Percentiles rank a stretch among this genome's conserved stretches.
Evolutionary conservation across 305 asterid species (phyloP).

Genomic region (Rubia peregrina): DNA sequence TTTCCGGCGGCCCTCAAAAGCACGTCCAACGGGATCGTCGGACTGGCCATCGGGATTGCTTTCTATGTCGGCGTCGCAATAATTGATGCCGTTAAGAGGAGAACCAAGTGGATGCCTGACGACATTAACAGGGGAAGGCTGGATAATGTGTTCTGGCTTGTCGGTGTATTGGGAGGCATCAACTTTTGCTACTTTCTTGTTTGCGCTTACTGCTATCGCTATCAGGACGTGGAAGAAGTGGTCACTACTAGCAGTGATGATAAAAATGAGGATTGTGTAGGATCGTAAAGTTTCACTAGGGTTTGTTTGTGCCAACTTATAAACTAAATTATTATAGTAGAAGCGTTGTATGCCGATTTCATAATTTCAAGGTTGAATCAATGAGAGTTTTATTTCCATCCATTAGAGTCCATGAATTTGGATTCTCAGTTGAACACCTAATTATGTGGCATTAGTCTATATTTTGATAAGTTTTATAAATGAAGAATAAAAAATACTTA

Average conservation of each 20-base stretch:
- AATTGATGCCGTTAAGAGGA: conserved; percentile 37
- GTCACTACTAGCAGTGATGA: conserved; percentile 2
- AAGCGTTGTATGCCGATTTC: too few species aligned
- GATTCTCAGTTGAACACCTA: too few species aligned
- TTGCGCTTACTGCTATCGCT: conserved; percentile 48
- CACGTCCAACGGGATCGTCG: conserved; percentile 62
- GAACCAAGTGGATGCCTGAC: conserved; percentile 72
- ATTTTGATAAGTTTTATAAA: too few species aligned
- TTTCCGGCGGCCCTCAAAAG: conserved; percentile 55
- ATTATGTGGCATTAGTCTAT: too few species aligned
- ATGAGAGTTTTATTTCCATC: too few species aligned
- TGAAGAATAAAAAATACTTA: too few species aligned
- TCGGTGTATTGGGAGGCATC: conserved; percentile 35
- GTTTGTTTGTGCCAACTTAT: not conserved
- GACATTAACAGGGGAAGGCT: conserved; percentile 57
- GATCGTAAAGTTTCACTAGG: not conserved
- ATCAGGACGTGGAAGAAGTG: conserved; percentile 21
- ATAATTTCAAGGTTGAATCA: too few species aligned
- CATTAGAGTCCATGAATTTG: too few species aligned
- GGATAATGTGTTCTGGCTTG: conserved; percentile 62
- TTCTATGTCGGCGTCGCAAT: conserved; percentile 51
- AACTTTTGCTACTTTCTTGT: conserved; percentile 46
- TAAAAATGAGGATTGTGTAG: not conserved
- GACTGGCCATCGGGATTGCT: conserved; percentile 55
- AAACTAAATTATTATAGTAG: too few species aligned